A percentile compares a stretch with the other conserved stretches of the same genome.
Evolutionary conservation across 306 rosid genomes (phyloP).

Genomic region (Quercus parvula): DNA sequence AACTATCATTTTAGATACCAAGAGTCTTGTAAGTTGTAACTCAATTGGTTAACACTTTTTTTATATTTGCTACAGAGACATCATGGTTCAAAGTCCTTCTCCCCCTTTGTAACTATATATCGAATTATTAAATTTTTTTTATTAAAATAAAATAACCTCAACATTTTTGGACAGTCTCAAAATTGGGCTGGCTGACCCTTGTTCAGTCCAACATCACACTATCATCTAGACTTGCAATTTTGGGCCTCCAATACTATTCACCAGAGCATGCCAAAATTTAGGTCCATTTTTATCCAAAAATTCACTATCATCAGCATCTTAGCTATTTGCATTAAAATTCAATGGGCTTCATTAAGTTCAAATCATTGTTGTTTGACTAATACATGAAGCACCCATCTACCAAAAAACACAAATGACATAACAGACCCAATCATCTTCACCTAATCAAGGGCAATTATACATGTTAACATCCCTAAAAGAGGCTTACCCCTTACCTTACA

Average conservation of each 20-base stretch:
- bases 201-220: neutral
- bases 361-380: neutral
- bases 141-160: too few relatives aligned
- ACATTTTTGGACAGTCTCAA: neutral
- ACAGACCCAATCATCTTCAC: neutral
- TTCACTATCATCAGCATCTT: neutral
- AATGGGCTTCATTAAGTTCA: neutral
- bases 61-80: fast-evolving
- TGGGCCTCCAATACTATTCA: too few relatives aligned
- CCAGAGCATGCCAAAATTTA: neutral
- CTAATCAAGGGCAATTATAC: neutral
- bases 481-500: neutral
- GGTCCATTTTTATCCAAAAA: neutral
- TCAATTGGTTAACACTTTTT: too few relatives aligned
- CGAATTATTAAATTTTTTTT: too few relatives aligned
- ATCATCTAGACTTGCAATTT: too few relatives aligned
- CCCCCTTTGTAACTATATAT: too few relatives aligned
- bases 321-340: neutral
- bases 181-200: neutral
- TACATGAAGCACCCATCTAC: neutral
- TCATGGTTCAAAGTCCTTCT: too few relatives aligned
- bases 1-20: too few relatives aligned
- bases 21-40: too few relatives aligned
- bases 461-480: neutral
- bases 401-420: neutral